Base-by-base conservation (phyloP, 2,329 filamentous ascomycete genomes). In the Purpureocillium takamizusanense region DNA sequence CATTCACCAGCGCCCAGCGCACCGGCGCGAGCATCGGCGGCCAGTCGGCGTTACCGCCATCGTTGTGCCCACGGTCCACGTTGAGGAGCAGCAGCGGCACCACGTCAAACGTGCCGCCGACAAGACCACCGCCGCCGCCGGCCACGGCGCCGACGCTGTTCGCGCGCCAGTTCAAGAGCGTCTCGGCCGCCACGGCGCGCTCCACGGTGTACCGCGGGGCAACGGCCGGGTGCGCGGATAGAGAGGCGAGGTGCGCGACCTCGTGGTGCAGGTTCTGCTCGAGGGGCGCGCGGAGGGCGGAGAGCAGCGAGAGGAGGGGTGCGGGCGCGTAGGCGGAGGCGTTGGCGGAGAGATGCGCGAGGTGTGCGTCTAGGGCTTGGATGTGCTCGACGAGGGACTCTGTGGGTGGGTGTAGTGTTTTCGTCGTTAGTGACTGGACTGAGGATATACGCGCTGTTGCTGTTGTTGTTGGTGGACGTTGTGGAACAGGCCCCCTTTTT, bases 41-140 rank as follows among this genome's bases (percentile, higher is more conserved):
- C 77, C 78, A 83, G 47, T 69, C 67, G 11, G 63, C 65, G 76
- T 78, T 81, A 50, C 67, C 53, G 17, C 75, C 76, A 6, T 70
- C 70, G 56, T 83, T 79, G 12, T 62, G 66, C 3, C 69, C 76
- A 31, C 63, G 57, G 53, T 83, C 79, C 16, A 80, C 57, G 51
- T 82, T 82, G 46, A 80, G 55, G 40, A 82, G 52, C 60, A 82
- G 80, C 49, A 83, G 81, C 2, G 77, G 76, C 13, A 82, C 69
- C 0, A 77, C 76, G 42, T 81, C 76, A 14, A 68, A 61, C 29
- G 69, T 63, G 21, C 74, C 74, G 0, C 74, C n/a, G n/a, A n/a
- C n/a, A n/a, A n/a, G n/a, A n/a, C n/a, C n/a, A n/a, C n/a, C n/a
- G n/a, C n/a, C n/a, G n/a, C n/a, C n/a, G n/a, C n/a, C n/a, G n/a